phyloP scores from a whole-genome alignment of 225 moss, liverwort and hornwort species.

The Polytrichum commune region DNA sequence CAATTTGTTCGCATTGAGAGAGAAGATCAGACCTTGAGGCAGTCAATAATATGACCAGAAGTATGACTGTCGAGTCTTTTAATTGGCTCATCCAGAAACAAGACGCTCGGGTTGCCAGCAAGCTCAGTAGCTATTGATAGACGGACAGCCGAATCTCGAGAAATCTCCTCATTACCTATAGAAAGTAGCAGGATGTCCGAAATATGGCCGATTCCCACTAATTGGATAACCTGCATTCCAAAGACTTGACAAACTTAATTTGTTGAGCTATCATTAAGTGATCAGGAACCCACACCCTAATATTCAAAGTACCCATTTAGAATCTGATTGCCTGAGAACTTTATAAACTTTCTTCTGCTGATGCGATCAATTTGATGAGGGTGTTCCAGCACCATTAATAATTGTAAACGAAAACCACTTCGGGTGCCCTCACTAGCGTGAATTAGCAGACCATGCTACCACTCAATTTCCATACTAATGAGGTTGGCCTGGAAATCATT shows the following conservation, averaged over 20 bases:
- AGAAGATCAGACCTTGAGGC: slow-evolving; percentile 47
- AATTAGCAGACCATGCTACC: too few relatives aligned
- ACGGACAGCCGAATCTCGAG: slow-evolving; percentile 54
- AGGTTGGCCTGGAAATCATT: too few relatives aligned
- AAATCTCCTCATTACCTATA: slow-evolving; percentile 44
- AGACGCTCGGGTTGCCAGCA: slow-evolving; percentile 81
- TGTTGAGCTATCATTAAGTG: too few relatives aligned
- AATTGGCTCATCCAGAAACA: slow-evolving; percentile 76
- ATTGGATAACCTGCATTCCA: slow-evolving; percentile 39
- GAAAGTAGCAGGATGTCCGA: slow-evolving; percentile 53
- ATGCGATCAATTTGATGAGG: too few relatives aligned
- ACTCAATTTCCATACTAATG: too few relatives aligned
- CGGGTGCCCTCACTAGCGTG: too few relatives aligned
- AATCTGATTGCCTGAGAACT: too few relatives aligned
- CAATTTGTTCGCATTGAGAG: background rate
- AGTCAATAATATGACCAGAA: slow-evolving; percentile 49
- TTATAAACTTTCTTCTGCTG: too few relatives aligned
- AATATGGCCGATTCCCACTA: slow-evolving; percentile 59
- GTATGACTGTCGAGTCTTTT: slow-evolving; percentile 60
- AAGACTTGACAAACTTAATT: background rate
- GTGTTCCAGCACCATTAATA: too few relatives aligned
- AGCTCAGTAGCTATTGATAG: slow-evolving; percentile 76
- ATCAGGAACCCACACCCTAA: too few relatives aligned
- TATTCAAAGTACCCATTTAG: too few relatives aligned
- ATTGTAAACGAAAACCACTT: too few relatives aligned